These are phyloP conservation scores for Conticribra weissflogii DNA, from an alignment of 108 stramenopile genomes.

Conservation along the genomic window DNA sequence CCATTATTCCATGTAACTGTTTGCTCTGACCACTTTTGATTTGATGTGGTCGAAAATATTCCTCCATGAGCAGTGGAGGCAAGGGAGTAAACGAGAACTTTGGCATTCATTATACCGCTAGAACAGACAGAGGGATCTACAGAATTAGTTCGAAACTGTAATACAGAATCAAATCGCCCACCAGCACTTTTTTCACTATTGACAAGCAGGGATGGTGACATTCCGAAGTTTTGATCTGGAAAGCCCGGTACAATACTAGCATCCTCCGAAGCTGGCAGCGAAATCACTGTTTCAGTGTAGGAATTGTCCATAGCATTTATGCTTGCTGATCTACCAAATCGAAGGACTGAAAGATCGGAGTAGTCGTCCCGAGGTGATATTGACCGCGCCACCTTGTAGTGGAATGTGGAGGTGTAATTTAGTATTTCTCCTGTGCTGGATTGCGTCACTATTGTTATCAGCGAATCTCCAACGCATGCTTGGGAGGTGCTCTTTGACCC, in stretches of 20 bases:
- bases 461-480: conserved; percentile 18
- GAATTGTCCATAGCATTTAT: not conserved
- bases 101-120: conserved; percentile 17
- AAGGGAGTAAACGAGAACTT: conserved; percentile 26
- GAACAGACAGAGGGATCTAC: conserved; percentile 28
- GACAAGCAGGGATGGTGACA: conserved; percentile 19
- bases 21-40: conserved; percentile 25
- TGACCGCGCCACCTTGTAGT: not conserved
- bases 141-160: conserved; percentile 26
- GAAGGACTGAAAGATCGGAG: not conserved
- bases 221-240: conserved; percentile 32
- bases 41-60: conserved; percentile 26
- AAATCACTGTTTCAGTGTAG: conserved; percentile 15
- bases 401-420: conserved; percentile 23
- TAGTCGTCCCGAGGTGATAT: not conserved
- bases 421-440: conserved; percentile 15
- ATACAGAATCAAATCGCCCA: conserved; percentile 20
- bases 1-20: conserved; percentile 33
- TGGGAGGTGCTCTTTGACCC: not conserved
- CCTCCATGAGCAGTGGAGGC: conserved; percentile 22
- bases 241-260: conserved; percentile 34
- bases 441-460: conserved; percentile 6
- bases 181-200: conserved; percentile 29
- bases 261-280: conserved; percentile 20
- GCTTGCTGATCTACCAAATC: conserved; percentile 5